Evolutionary conservation across 352 stramenopile species (phyloP), one percentile per base, ranked within the genome.

Genomic region (Elongisporangium prolatum): DNA sequence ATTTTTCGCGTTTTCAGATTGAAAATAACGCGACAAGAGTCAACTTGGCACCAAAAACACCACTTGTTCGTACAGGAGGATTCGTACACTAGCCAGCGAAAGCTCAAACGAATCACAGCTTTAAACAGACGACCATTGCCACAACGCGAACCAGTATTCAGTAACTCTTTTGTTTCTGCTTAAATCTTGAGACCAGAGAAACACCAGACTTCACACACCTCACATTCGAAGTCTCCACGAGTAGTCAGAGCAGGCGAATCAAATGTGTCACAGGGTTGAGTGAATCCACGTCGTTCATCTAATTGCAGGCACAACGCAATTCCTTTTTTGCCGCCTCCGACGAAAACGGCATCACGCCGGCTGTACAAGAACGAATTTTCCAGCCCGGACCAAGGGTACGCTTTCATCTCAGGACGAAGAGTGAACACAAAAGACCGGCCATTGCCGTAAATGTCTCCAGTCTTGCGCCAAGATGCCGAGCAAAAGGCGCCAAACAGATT

Each of bases 401-500:
- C 71, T 0, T 71, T 62, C 75, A 88, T 81, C 14, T 77, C 68
- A 6, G 80, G 69, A 0, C 77, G 74, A n/a, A 90, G 59, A 4
- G 74, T 77, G 58, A 92, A 90, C 48, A 90, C 83, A 40, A 92
- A 92, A 21, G 78, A 77, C 16, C 83, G 75, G 2, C 83, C 83
- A 47, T 92, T 92, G n/a, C 83, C 83, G 49, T 88, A 89, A n/a
- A 90, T 69, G 1, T 56, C 62, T 21, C 51, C 60, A 2, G 71
- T 76, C 17, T 77, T 67, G 59, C 77, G 74, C 73, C 82, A 88
- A 50, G 83, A 87, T 8, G 80, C 74, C 3, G 83, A 71, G 40
- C 76, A 89, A 59, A 92, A 92, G 1, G 75, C 83, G 13, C 83
- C 83, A 59, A 92, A 92, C 37, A 92, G 70, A 57, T 88, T 79